Evolutionary conservation across 768 basidiomycete genomes (phyloP), one percentile per base, ranked within the genome.

Genomic region (Chalciporus chontae): DNA sequence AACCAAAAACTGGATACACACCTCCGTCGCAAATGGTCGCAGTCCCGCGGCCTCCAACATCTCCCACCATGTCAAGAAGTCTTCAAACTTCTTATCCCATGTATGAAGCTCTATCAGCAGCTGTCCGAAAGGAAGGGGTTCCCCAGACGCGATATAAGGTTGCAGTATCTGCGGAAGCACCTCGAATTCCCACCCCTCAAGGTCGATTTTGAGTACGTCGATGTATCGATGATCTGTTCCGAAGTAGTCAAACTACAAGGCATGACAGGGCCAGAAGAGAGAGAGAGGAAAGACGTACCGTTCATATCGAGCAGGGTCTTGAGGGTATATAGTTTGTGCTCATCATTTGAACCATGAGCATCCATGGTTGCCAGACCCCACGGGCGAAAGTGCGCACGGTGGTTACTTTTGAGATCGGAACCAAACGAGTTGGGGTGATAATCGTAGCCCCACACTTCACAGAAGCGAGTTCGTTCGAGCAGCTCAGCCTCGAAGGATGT

Each of bases 401-500:
- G 51, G 32, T 60, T 62, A 38, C 65, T 64, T 51, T 61, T 63
- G 46, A 69, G 70, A 54, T 62, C 59, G 18, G 59, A 67, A 23
- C 66, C 69, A 29, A 64, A 72, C 42, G 67, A 60, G 44, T 68
- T 57, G 50, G 67, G 56, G 29, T 63, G 69, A 53, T 69, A 78
- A 58, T 84, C 84, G 49, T 83, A 86, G 2, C 81, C 80, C 73
- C 76, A 85, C 5, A 85, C 72, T 60, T 81, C 62, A 56, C 84
- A 84, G 40, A 63, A 50, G n/a, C 62, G 63, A 27, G 72, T 71
- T 13, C 69, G 69, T 24, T 74, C 72, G 13, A 86, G 70, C 40
- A 85, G 59, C 29, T 75, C 79, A 4, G 78, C 75, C 56, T 85
- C 84, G 53, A 84, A 86, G 5, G 83, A 81, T 4, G 81, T 79